phyloP scores from a whole-genome alignment of 2,329 filamentous ascomycete species.

The Pseudogymnoascus verrucosus region DNA sequence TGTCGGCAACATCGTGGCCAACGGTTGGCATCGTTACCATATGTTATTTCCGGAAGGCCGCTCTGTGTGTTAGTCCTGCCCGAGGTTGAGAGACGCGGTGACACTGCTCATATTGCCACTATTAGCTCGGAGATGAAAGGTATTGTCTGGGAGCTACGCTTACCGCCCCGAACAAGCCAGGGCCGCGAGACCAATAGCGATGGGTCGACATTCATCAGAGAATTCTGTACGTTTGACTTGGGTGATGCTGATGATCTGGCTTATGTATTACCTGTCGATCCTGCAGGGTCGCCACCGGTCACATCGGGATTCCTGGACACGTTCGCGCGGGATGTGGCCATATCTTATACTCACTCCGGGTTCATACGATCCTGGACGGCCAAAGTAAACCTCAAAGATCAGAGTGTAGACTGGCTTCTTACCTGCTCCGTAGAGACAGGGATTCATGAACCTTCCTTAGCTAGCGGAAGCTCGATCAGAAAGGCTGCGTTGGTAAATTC shows the following conservation, averaged over 20 bases:
- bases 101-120: conserved; percentile 66
- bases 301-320: conserved; percentile 75
- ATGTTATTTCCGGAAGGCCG: conserved; percentile 58
- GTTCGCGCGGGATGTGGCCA: conserved; percentile 76
- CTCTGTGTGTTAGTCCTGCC: conserved; percentile 74
- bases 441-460: conserved; percentile 62
- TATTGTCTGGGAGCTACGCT: conserved; percentile 68
- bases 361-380: conserved; percentile 80
- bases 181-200: conserved; percentile 29
- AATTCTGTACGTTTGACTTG: conserved; percentile 67
- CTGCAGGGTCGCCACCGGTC: conserved; percentile 64
- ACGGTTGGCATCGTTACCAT: conserved; percentile 51
- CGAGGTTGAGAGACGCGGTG: conserved; percentile 42
- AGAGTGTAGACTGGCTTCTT: conserved; percentile 68
- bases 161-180: conserved; percentile 42
- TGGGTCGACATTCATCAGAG: conserved; percentile 35
- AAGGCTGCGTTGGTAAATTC: conserved; percentile 79
- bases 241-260: conserved; percentile 50
- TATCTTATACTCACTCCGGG: conserved; percentile 72
- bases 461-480: conserved; percentile 77
- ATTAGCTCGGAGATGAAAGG: conserved; percentile 72
- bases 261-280: conserved; percentile 74
- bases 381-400: conserved; percentile 53
- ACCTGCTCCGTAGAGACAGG: conserved; percentile 78
- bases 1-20: conserved; percentile 52